phyloP scores from a whole-genome alignment of 495 filamentous ascomycete genomes.

The Neurospora tetraspora region DNA sequence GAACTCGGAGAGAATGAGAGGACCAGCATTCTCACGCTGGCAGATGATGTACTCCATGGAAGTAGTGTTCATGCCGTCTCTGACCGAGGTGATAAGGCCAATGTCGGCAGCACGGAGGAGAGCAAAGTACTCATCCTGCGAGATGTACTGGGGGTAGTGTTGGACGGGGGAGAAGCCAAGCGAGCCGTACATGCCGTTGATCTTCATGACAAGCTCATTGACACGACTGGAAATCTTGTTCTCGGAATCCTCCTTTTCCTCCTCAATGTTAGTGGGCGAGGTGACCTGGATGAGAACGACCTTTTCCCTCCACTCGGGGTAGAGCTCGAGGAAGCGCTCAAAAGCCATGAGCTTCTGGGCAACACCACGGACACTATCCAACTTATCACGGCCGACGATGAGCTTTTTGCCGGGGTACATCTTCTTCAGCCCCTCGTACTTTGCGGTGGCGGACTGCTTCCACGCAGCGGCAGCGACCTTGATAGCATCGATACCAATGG shows the following conservation, averaged over 20 bases:
- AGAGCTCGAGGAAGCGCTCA: conserved; percentile 76
- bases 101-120: conserved; percentile 79
- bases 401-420: conserved; percentile 77
- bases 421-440: conserved; percentile 57
- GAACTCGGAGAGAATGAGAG: conserved; percentile 89
- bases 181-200: conserved; percentile 82
- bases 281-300: conserved; percentile 95
- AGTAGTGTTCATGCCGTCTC: conserved; percentile 96
- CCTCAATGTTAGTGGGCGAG: conserved; percentile 70
- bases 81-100: conserved; percentile 81
- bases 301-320: conserved; percentile 80
- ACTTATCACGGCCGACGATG: conserved; percentile 85
- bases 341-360: conserved; percentile 90
- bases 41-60: conserved; percentile 88
- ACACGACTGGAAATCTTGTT: conserved; percentile 75
- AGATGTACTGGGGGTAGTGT: conserved; percentile 86
- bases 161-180: conserved; percentile 78
- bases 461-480: conserved; percentile 64
- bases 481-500: conserved; percentile 77
- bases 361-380: conserved; percentile 84
- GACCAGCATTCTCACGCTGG: conserved; percentile 73
- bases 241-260: conserved; percentile 56
- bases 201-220: conserved; percentile 75
- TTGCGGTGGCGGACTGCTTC: conserved; percentile 51
- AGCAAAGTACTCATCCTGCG: conserved; percentile 81